Conservation (phyloP, 1,284 basidiomycete species). For the Cryptococcus hybrid region DNA sequence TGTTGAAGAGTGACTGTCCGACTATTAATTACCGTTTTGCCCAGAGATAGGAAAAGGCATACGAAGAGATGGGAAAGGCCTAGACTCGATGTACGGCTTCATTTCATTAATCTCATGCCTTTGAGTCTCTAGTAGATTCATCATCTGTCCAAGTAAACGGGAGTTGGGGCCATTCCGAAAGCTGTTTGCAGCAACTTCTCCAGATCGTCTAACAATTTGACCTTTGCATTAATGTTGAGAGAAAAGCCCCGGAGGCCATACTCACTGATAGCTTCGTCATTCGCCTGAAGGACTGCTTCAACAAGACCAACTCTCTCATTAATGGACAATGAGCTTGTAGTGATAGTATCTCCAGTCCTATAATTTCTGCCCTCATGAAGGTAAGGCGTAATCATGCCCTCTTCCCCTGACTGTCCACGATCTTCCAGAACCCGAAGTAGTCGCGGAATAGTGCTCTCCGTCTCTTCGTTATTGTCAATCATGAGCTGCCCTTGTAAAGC, state of each 20-base stretch:
- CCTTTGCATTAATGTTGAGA: too few relatives aligned
- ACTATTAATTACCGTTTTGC: not conserved
- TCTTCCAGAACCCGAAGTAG: conserved; percentile 4
- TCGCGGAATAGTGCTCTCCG: conserved; percentile 1
- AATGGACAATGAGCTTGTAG: not conserved
- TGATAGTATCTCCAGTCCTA: not conserved
- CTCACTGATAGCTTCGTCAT: too few relatives aligned
- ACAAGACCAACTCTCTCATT: too few relatives aligned
- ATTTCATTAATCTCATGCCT: conserved; percentile 20
- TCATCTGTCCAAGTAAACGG: conserved; percentile 2
- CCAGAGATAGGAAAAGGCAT: conserved; percentile 1
- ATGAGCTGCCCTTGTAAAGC: not conserved
- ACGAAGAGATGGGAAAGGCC: conserved; percentile 20
- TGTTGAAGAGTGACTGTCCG: conserved; percentile 20
- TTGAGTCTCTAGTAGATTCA: conserved; percentile 23
- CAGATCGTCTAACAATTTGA: too few relatives aligned
- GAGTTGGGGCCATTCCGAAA: not conserved
- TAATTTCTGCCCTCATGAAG: too few relatives aligned
- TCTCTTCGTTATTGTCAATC: not conserved
- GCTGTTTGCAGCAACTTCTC: too few relatives aligned
- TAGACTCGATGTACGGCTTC: conserved; percentile 9
- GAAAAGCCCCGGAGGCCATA: too few relatives aligned
- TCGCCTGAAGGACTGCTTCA: too few relatives aligned
- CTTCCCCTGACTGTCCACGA: not conserved
- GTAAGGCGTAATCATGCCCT: not conserved